phyloP scores from a whole-genome alignment of 2,329 filamentous ascomycete species.

The Myotisia sp. region DNA sequence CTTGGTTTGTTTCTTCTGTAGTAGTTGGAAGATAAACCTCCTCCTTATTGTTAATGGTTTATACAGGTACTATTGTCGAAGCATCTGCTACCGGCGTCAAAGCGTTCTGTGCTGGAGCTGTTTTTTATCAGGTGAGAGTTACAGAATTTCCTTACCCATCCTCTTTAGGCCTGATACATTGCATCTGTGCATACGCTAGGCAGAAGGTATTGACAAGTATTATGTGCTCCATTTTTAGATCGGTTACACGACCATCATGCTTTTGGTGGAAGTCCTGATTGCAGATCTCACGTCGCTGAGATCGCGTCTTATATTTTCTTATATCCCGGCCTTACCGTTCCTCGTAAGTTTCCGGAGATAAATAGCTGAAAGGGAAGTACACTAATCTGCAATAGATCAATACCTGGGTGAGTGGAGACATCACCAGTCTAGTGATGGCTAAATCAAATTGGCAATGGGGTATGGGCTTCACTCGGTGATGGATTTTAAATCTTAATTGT shows the following conservation, averaged over 20 bases:
- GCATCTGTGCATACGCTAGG: background rate
- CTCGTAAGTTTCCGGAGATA: slow-evolving; percentile 23
- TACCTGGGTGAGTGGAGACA: slow-evolving; percentile 48
- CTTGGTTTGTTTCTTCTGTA: slow-evolving; percentile 20
- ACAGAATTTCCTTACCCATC: background rate
- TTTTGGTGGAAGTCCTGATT: slow-evolving; percentile 51
- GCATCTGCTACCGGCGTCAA: slow-evolving; percentile 36
- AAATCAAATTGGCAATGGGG: slow-evolving; percentile 47
- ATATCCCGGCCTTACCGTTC: slow-evolving; percentile 46
- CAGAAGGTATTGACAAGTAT: background rate
- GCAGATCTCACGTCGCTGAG: slow-evolving; percentile 51
- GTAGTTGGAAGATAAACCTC: background rate
- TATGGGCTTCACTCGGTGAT: no score
- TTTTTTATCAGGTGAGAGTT: slow-evolving; percentile 39
- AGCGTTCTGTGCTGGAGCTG: slow-evolving; percentile 43
- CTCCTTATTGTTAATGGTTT: background rate
- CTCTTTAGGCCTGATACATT: background rate
- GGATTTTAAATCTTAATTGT: background rate
- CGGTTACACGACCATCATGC: slow-evolving; percentile 47
- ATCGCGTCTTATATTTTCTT: slow-evolving; percentile 50
- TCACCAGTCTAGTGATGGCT: slow-evolving; percentile 38
- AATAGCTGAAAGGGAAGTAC: no score
- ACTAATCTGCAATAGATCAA: slow-evolving; percentile 32
- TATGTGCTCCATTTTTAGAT: slow-evolving; percentile 24
- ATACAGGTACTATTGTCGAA: slow-evolving; percentile 41